Evolutionary conservation across 2,329 filamentous ascomycete species (phyloP).

Genomic region (Monilinia polystroma): DNA sequence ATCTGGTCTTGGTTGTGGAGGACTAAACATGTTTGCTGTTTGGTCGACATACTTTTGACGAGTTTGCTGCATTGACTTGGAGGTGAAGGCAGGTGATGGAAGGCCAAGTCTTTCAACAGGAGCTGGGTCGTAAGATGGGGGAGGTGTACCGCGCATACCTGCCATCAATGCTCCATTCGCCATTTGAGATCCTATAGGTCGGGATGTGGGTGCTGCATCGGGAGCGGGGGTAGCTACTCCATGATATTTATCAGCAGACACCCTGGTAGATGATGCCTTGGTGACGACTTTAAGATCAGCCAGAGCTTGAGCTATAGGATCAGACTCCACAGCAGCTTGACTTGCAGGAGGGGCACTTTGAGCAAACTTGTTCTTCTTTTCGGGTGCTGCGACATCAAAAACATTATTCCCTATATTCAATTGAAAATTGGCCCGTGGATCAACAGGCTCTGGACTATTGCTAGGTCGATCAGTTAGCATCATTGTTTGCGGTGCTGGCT

Average conservation of each 20-base stretch:
- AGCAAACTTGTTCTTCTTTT: conserved; percentile 53
- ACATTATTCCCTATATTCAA: conserved; percentile 95
- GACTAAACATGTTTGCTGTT: conserved; percentile 73
- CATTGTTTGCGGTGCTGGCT: conserved; percentile 29
- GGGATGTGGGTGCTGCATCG: conserved; percentile 45
- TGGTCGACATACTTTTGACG: conserved; percentile 85
- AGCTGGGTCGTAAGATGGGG: conserved; percentile 75
- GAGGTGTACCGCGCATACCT: conserved; percentile 71
- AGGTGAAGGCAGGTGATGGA: conserved; percentile 88
- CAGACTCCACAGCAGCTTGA: conserved; percentile 60
- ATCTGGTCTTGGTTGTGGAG: conserved; percentile 36
- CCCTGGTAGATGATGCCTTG: conserved; percentile 77
- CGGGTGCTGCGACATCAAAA: conserved; percentile 83
- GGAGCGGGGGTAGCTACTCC: conserved; percentile 84
- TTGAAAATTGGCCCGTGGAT: conserved; percentile 88
- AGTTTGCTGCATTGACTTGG: conserved; percentile 92
- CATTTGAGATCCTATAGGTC: conserved; percentile 45
- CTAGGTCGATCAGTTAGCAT: conserved; percentile 46
- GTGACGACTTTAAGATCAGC: conserved; percentile 86
- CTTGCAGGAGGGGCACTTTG: conserved; percentile 39
- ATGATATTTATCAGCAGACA: conserved; percentile 94
- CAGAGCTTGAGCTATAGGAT: conserved; percentile 88
- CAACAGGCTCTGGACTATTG: conserved; percentile 79
- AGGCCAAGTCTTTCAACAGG: conserved; percentile 77
- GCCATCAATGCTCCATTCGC: conserved; percentile 49